These are phyloP conservation scores for Skeletonema tropicum DNA, from an alignment of 108 stramenopile genomes.

Conservation along the genomic window DNA sequence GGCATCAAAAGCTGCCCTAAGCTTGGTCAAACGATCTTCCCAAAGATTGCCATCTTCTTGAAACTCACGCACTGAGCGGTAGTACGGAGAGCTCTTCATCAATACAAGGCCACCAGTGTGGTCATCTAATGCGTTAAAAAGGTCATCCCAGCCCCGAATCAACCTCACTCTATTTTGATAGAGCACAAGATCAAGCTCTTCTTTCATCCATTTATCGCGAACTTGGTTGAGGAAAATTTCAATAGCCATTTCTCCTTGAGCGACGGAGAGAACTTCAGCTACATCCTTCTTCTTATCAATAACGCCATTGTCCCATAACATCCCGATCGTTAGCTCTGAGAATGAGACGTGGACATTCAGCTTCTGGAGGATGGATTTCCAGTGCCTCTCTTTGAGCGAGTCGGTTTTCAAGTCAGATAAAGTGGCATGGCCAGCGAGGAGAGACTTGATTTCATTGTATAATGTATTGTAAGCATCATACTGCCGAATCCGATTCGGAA, in stretches of 20 bases:
- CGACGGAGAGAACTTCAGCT: slow-evolving; percentile 85
- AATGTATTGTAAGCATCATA: slow-evolving; percentile 92
- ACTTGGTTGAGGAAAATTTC: slow-evolving; percentile 95
- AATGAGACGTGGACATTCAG: slow-evolving; percentile 76
- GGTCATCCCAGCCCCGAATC: slow-evolving; percentile 94
- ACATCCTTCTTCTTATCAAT: slow-evolving; percentile 86
- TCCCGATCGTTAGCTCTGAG: slow-evolving; percentile 89
- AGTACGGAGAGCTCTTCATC: slow-evolving; percentile 96
- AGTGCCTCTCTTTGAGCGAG: slow-evolving; percentile 96
- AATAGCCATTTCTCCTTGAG: slow-evolving; percentile 98
- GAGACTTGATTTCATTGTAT: slow-evolving; percentile 80
- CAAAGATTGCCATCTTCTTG: slow-evolving; percentile 95
- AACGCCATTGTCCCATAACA: slow-evolving; percentile 93
- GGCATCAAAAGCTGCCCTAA: slow-evolving; percentile 90
- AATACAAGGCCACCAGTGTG: slow-evolving; percentile 90
- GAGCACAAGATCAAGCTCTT: slow-evolving; percentile 91
- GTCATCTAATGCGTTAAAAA: slow-evolving; percentile 96
- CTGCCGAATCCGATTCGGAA: slow-evolving; percentile 94
- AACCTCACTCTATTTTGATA: slow-evolving; percentile 95
- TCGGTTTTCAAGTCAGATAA: slow-evolving; percentile 93
- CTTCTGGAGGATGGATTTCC: slow-evolving; percentile 87
- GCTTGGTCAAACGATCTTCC: slow-evolving; percentile 93
- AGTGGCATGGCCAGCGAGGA: slow-evolving; percentile 68
- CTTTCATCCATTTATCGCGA: slow-evolving; percentile 94
- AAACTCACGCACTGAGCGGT: slow-evolving; percentile 91